Evolutionary conservation across 2,329 filamentous ascomycete species (phyloP).

Genomic region (Botrytis galanthina): DNA sequence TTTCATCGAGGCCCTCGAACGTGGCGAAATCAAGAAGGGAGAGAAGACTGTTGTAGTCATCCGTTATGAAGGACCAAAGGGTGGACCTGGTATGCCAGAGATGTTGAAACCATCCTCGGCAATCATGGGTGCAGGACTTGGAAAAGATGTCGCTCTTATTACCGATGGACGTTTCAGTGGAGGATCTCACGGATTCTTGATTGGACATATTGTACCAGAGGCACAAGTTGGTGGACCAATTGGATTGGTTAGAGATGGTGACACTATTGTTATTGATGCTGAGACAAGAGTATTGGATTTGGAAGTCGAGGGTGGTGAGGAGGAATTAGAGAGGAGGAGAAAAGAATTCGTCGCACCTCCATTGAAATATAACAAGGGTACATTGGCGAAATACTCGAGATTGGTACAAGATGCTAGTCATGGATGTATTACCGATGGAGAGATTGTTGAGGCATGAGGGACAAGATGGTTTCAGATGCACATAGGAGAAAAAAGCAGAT

Average conservation of each 20-base stretch:
- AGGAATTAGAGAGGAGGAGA: conserved; percentile 43
- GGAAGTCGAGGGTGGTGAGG: conserved; percentile 43
- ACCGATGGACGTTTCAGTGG: conserved; percentile 66
- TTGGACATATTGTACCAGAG: conserved; percentile 61
- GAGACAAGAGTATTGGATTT: conserved; percentile 54
- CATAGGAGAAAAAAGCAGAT: neutral
- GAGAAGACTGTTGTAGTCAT: conserved; percentile 77
- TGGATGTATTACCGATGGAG: conserved; percentile 56
- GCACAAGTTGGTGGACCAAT: conserved; percentile 60
- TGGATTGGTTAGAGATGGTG: conserved; percentile 56
- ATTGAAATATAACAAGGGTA: conserved; percentile 57
- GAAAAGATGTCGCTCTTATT: conserved; percentile 67
- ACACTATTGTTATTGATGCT: conserved; percentile 59
- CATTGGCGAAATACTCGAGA: conserved; percentile 56
- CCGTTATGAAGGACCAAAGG: conserved; percentile 71
- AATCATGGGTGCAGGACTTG: conserved; percentile 71
- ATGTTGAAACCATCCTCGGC: conserved; percentile 71
- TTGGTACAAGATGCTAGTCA: conserved; percentile 56
- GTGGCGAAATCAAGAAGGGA: conserved; percentile 67
- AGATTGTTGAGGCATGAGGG: conserved; percentile 23
- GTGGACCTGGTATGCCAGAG: conserved; percentile 71
- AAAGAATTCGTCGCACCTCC: conserved; percentile 52
- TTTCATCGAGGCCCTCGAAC: conserved; percentile 66
- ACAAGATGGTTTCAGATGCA: no score
- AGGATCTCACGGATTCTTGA: conserved; percentile 59